Conservation (phyloP, 2,329 filamentous ascomycete species). For the Neopestalotiopsis clavispora region DNA sequence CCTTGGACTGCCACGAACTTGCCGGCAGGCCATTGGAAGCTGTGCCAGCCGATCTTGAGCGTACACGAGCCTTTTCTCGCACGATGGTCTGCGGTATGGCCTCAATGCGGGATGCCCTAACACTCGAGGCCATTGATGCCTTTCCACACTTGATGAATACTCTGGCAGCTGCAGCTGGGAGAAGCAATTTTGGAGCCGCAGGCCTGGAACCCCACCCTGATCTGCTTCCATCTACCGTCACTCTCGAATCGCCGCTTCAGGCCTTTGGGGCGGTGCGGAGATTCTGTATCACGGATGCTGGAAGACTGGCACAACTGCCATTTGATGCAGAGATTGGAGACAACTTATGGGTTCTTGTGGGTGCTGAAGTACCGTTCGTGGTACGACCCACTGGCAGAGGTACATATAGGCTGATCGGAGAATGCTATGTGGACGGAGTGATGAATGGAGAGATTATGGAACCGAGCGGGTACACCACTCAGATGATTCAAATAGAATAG, state of each 20-base stretch:
- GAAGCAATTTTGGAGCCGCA: too few species aligned
- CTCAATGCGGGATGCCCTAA: neutral
- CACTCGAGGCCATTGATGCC: neutral
- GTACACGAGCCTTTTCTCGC: neutral
- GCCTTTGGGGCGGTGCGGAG: neutral
- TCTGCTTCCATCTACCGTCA: neutral
- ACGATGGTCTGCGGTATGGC: neutral
- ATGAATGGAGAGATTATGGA: constrained; percentile 1
- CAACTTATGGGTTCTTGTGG: neutral
- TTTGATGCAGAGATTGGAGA: neutral
- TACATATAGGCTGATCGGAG: neutral
- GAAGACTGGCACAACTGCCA: neutral
- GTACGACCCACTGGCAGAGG: neutral
- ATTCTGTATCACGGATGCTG: neutral
- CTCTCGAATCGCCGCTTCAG: neutral
- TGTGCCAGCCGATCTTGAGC: neutral
- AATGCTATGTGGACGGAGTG: neutral
- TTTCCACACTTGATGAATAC: neutral
- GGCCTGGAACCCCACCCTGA: too few species aligned
- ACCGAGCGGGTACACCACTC: neutral
- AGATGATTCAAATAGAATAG: neutral
- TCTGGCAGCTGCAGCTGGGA: neutral
- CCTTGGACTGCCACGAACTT: neutral
- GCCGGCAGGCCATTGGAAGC: neutral
- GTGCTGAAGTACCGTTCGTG: constrained; percentile 8